These are phyloP conservation scores for Drechslerella dactyloides DNA, from an alignment of 2,329 filamentous ascomycete species.

Conservation along the genomic window DNA sequence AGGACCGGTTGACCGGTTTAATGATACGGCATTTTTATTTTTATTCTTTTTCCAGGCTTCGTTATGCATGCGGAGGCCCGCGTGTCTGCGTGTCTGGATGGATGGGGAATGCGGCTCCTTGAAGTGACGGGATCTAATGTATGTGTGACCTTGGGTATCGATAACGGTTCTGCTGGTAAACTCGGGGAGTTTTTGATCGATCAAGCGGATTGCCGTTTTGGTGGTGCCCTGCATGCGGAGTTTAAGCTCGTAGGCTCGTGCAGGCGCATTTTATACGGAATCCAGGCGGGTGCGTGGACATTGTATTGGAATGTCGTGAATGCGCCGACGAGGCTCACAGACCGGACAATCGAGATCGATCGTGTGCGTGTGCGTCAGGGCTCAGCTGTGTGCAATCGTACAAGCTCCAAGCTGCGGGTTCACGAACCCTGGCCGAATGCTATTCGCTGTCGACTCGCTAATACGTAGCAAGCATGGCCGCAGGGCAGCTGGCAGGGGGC, in stretches of 20 bases:
- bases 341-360: neutral
- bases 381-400: neutral
- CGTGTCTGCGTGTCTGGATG: neutral
- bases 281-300: too few relatives aligned
- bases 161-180: neutral
- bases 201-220: neutral
- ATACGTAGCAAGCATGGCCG: conserved; percentile 1
- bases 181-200: conserved; percentile 1
- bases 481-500: neutral
- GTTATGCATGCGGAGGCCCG: neutral
- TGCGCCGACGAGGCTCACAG: too few relatives aligned
- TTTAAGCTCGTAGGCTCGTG: conserved; percentile 1
- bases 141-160: conserved; percentile 1
- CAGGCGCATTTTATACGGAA: neutral
- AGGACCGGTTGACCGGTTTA: neutral
- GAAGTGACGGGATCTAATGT: neutral
- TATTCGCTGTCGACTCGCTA: conserved; percentile 2
- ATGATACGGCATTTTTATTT: neutral
- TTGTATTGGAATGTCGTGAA: neutral
- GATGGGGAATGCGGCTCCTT: neutral
- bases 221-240: neutral
- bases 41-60: neutral
- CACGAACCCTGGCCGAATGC: conserved; percentile 2
- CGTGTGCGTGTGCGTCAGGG: neutral
- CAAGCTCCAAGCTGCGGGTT: neutral